Base-by-base conservation (phyloP, 1,284 basidiomycete species). In the Phellopilus nigrolimitatus region DNA sequence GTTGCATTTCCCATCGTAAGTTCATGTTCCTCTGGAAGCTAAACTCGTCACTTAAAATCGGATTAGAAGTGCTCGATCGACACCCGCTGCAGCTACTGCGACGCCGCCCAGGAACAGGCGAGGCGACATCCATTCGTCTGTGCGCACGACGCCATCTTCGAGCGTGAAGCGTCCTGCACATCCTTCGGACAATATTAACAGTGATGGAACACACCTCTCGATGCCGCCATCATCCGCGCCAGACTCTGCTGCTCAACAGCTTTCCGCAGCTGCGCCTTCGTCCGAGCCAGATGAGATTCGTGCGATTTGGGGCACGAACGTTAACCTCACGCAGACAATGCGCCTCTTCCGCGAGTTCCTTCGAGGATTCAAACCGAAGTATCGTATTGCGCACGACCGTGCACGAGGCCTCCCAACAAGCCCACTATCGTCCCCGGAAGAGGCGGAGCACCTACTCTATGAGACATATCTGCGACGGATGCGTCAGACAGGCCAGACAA, bases 221-320 rank as follows among this genome's bases (percentile, higher is more conserved):
- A 64, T 84, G 3, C 85, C 83, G 2, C 64, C 71, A n/a, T 88
- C 85, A 1, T 84, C 83, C 34, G 76, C 71, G 0, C 79, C 71
- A 9, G 65, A 74, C 24, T 73, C 89, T 24, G 86, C 88, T 7
- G 83, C 79, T 0, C 78, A 40, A 38, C 51, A 53, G 30, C 42
- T 55, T 31, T 55, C 54, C 28, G 54, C 78, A 9, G 75, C 73
- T 6, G 73, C 70, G 0, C 78, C 80, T 1, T 75, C 81, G 1
- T 81, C 85, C 48, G 82, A 88, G 56, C 81, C 84, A 2, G 79
- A 90, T 56, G 88, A 88, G 54, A 84, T 91, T 55, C 89, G 91
- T 54, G 92, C 88, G 21, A 92, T 98, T 59, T 98, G 95, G 95
- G 95, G 95, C 31, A 99, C 95, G 1, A 94, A 88, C 2, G 92